These are phyloP conservation scores for Epichloe festucae DNA, from an alignment of 2,329 filamentous ascomycete species.

Conservation along the genomic window DNA sequence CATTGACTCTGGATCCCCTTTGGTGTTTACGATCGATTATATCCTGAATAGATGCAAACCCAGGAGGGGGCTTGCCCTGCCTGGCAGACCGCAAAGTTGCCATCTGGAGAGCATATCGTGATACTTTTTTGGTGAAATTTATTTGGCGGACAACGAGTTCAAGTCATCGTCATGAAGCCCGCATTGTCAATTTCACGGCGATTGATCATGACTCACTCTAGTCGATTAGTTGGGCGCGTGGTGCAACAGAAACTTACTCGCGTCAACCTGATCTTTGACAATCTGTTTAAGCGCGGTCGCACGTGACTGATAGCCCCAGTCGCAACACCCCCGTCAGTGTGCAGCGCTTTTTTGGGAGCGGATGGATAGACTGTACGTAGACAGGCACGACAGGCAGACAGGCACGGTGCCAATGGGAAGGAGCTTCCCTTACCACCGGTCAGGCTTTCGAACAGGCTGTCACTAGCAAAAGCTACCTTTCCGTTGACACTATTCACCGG, in stretches of 20 bases:
- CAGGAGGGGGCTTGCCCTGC: slow-evolving; percentile 10
- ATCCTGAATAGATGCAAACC: slow-evolving; percentile 22
- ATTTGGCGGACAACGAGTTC: neutral
- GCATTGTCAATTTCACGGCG: neutral
- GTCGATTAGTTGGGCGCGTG: neutral
- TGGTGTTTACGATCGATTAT: slow-evolving; percentile 28
- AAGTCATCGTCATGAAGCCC: neutral
- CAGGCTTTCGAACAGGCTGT: neutral
- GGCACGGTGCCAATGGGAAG: neutral
- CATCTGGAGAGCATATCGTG: slow-evolving; percentile 3
- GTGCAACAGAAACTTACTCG: neutral
- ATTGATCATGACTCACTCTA: neutral
- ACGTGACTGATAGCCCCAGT: neutral
- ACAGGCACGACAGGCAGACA: no score
- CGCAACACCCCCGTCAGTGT: neutral
- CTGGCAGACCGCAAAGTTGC: slow-evolving; percentile 3
- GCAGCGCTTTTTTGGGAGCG: no score
- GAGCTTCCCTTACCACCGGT: neutral
- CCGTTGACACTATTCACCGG: neutral
- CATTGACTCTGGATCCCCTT: slow-evolving; percentile 29
- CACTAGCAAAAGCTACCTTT: slow-evolving; percentile 1
- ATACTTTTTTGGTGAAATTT: neutral
- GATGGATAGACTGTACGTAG: no score
- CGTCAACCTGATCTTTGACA: neutral
- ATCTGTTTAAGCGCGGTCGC: neutral